Evolutionary conservation across 768 basidiomycete genomes (phyloP), one percentile per base, ranked within the genome.

Genomic region (Russula abietina): DNA sequence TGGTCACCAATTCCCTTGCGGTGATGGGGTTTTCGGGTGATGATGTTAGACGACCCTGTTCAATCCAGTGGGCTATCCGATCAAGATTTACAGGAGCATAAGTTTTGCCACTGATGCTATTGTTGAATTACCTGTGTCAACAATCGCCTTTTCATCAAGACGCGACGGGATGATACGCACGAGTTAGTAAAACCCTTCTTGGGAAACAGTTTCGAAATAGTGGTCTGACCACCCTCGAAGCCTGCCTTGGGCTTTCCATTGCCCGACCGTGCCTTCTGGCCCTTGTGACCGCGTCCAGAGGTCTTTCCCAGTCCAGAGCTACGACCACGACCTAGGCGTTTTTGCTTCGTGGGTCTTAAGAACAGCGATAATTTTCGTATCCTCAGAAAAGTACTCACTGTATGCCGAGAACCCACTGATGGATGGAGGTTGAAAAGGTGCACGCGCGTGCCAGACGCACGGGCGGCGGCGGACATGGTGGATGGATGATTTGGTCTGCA

Each of bases 191-290:
- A 98, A 51, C 97, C 97, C 52, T 85, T 82, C 78, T 99, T 99
- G 6, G 97, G 97, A 71, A 95, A 90, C 49, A 86, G 78, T 66
- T 92, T 87, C 6, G 90, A 88, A 58, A 98, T 85, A 16, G 96
- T 91, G 5, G 96, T 98, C 73, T 98, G 96, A 65, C 97, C 97
- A 71, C 97, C 97, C 74, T 98, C 97, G 66, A 98, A 99, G 7
- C 91, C 87, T 30, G 84, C 80, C 68, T 81, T 83, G 33, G 83
- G 86, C 68, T 92, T 89, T 5, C 93, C 91, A 62, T 88, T 85
- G 2, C 95, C 95, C 5, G 92, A 85, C 65, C 96, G 85, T 41
- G 97, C 88, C 63, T 94, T 95, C 75, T 96, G 93, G 68, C 97
- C 97, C 69, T 99, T 99, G 74, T 91, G 83, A 75, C 97, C 97